Base-by-base conservation (phyloP, 768 basidiomycete species). In the Brasilioporus rufonigricans region DNA sequence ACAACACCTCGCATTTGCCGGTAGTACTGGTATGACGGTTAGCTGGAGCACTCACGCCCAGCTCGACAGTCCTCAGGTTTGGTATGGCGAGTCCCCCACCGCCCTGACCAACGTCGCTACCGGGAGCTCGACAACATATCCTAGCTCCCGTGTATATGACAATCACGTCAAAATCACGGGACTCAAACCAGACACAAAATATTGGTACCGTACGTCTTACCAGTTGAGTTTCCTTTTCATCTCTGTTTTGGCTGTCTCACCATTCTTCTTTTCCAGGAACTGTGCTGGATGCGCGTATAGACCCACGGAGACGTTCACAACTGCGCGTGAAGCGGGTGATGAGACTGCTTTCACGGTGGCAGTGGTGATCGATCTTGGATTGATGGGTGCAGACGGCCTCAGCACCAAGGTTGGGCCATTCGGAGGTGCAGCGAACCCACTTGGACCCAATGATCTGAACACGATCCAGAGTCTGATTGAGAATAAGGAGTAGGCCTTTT, bases 381-480 rank as follows among this genome's bases (percentile, higher is more conserved):
- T 68, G 31, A 68, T 64, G 66, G 66, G 65, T 29, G 54, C 57
- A 1, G 60, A 66, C 12, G 66, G 66, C 11, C 65, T 69, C 39
- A 69, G 66, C 47, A 69, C 65, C n/a, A 60, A 59, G 12, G 66
- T 68, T 12, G 67, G 67, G 2, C 67, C 66, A 32, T 56, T 48
- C 1, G 67, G 67, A 10, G 56, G 44, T 6, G 56, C 66, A 31
- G 51, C 48, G 16, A 61, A 59, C 43, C 62, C 65, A 5, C 59
- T 69, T 9, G 67, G 65, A 0, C 61, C 65, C n/a, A 52, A 56
- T 10, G 62, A 68, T 23, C 59, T 69, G 16, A 69, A 68, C 47
- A 62, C 66, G 0, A 69, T 69, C 26, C 66, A 68, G 47, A 69
- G 66, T 48, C 61, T 69, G 19, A 5, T 68, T 24, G 65, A 69